Evolutionary conservation across 176 grass and related monocot genomes (phyloP), one percentile per base, ranked within the genome.

Genomic region (Luzula sylvatica): DNA sequence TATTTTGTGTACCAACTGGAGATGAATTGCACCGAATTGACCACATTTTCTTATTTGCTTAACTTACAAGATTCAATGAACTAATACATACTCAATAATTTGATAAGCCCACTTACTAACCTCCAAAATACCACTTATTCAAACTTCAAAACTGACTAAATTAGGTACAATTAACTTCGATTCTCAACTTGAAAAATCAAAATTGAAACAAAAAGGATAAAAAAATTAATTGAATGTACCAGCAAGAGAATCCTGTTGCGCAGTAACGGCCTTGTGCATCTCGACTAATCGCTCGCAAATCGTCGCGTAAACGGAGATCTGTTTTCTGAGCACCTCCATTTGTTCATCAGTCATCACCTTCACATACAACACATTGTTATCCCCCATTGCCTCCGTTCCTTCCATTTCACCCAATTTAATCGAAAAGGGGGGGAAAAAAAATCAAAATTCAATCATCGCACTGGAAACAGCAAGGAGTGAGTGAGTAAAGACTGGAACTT

Each of bases 271-370:
- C 53, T 79, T 79, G 68, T 96, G 90, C 90, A 96, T 96, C 55
- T 96, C 90, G 42, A 89, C 85, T 27, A 96, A 78, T 62, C 86
- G 77, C 67, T 96, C 90, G 67, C 90, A 96, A 49, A 96, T 96
- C 57, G 85, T 82, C 58, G 90, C 81, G 68, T 96, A 96, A 73
- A 94, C 76, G 75, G 87, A 87, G 71, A 94, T 94, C 78, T 94
- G 87, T 66, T 83, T 87, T 15, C 87, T 82, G 58, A 94, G 87
- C 42, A 83, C 75, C 75, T 94, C 87, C 82, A 94, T 87, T 70
- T 94, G 87, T 45, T 83, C 87, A 55, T 94, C 87, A 4, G 87
- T 94, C 87, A 94, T 94, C 32, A 96, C 90, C 74, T 82, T 86
- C 63, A 86, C 77, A 63, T 76, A 89, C 50, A 78, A 55, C 11